Evolutionary conservation across 2,329 filamentous ascomycete genomes (phyloP).

Genomic region (Pyrenochaeta sp.): DNA sequence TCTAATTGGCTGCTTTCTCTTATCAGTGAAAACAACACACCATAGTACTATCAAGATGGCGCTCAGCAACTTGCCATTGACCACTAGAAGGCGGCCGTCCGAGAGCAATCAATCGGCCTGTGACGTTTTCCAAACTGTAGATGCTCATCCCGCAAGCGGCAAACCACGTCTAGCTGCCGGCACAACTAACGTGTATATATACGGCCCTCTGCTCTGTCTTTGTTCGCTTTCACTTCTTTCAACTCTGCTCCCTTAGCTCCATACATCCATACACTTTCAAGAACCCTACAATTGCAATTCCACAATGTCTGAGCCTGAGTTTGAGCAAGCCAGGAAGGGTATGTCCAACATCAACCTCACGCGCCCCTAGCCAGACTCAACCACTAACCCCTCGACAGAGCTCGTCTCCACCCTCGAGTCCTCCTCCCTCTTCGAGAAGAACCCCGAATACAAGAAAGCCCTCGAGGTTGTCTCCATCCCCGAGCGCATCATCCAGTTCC

Average conservation of each 20-base stretch:
- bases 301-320: conserved; percentile 93
- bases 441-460: conserved; percentile 93
- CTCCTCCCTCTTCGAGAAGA: conserved; percentile 89
- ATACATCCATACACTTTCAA: too few species aligned
- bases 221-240: conserved; percentile 10
- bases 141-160: conserved; percentile 24
- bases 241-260: conserved; percentile 11
- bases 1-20: conserved; percentile 40
- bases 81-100: conserved; percentile 66
- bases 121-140: conserved; percentile 68
- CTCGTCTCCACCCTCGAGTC: conserved; percentile 93
- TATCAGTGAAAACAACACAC: conserved; percentile 46
- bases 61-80: conserved; percentile 24
- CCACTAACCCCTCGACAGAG: conserved; percentile 65
- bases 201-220: conserved; percentile 20
- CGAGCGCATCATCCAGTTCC: conserved; percentile 96
- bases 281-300: conserved; percentile 11
- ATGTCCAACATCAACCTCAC: conserved; percentile 42
- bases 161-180: conserved; percentile 6
- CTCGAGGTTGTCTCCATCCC: conserved; percentile 88
- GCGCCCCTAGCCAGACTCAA: neutral
- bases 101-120: conserved; percentile 66
- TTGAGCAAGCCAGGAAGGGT: conserved; percentile 98
- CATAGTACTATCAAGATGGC: conserved; percentile 40
- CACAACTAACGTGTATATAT: conserved; percentile 35